Evolutionary conservation across 345 rosid species (phyloP).

Genomic region (Gossypium arboreum): DNA sequence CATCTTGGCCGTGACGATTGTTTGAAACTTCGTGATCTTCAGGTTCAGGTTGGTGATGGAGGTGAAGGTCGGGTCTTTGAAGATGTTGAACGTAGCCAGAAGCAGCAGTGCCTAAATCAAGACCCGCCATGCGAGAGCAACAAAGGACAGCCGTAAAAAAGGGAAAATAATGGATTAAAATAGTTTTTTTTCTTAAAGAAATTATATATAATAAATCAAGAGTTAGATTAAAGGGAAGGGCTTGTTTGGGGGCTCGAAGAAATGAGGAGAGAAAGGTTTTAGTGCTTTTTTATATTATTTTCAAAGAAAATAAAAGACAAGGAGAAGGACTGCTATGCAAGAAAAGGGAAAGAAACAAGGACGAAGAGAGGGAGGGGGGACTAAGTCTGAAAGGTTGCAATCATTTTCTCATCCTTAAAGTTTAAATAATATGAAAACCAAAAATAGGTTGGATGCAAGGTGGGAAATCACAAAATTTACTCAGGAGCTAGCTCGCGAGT

Average conservation of each 20-base stretch:
- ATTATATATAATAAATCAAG: too few relatives aligned
- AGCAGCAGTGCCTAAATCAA: slow-evolving; percentile 39
- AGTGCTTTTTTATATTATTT: too few relatives aligned
- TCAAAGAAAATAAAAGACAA: too few relatives aligned
- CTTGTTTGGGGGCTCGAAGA: too few relatives aligned
- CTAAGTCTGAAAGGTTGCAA: too few relatives aligned
- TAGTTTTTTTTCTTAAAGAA: too few relatives aligned
- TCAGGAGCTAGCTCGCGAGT: slow-evolving; percentile 11
- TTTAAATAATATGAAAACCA: neutral
- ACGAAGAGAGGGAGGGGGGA: too few relatives aligned
- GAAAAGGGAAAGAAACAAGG: too few relatives aligned
- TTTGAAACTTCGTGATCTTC: slow-evolving; percentile 34
- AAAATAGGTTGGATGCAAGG: neutral
- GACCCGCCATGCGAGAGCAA: slow-evolving; percentile 40
- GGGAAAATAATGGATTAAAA: slow-evolving; percentile 9
- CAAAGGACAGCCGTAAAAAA: slow-evolving; percentile 19
- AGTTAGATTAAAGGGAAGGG: too few relatives aligned
- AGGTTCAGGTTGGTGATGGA: slow-evolving; percentile 45
- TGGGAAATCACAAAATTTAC: neutral
- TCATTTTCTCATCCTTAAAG: too few relatives aligned
- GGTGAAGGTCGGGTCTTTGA: slow-evolving; percentile 54
- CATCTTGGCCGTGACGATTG: slow-evolving; percentile 21
- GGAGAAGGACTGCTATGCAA: too few relatives aligned
- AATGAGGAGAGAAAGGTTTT: too few relatives aligned
- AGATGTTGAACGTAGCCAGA: slow-evolving; percentile 39